These are phyloP conservation scores for Geranomyces michiganensis DNA, from an alignment of 192 early-diverging fungal genomes.

Conservation along the genomic window DNA sequence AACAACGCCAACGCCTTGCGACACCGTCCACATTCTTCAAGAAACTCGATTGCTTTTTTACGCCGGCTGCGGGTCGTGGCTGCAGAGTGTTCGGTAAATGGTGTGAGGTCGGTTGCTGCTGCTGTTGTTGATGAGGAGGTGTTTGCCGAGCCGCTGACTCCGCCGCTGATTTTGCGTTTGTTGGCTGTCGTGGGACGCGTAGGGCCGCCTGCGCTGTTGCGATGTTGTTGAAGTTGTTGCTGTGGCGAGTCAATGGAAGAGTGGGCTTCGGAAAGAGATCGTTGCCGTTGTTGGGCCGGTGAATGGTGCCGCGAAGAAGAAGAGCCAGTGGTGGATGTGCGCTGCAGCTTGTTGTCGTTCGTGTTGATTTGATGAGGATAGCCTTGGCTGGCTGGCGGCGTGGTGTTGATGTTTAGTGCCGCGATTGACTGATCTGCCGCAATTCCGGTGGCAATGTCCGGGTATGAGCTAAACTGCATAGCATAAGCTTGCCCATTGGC, in stretches of 20 bases:
- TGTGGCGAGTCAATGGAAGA: neutral
- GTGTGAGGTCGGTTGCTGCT: neutral
- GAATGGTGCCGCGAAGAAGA: too few relatives aligned
- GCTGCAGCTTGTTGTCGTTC: too few relatives aligned
- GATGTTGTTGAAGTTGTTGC: neutral
- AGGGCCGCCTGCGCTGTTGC: neutral
- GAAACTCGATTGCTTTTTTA: slow-evolving; percentile 26
- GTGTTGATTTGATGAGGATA: too few relatives aligned
- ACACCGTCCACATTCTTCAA: neutral
- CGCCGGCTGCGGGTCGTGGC: neutral
- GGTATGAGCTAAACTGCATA: too few relatives aligned
- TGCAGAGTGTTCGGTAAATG: neutral
- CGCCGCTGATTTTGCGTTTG: neutral
- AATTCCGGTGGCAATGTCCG: too few relatives aligned
- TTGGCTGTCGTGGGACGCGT: neutral
- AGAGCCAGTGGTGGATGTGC: too few relatives aligned
- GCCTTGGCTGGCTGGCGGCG: too few relatives aligned
- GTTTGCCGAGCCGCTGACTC: neutral
- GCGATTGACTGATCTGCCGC: too few relatives aligned
- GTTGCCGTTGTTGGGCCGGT: neutral
- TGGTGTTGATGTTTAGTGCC: too few relatives aligned
- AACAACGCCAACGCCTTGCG: slow-evolving; percentile 16
- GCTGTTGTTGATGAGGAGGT: neutral
- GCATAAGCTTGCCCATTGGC: too few relatives aligned
- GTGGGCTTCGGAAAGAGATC: neutral